These are phyloP conservation scores for Myxozyma vanderwaltii DNA, from an alignment of 805 yeast species.

Conservation along the genomic window DNA sequence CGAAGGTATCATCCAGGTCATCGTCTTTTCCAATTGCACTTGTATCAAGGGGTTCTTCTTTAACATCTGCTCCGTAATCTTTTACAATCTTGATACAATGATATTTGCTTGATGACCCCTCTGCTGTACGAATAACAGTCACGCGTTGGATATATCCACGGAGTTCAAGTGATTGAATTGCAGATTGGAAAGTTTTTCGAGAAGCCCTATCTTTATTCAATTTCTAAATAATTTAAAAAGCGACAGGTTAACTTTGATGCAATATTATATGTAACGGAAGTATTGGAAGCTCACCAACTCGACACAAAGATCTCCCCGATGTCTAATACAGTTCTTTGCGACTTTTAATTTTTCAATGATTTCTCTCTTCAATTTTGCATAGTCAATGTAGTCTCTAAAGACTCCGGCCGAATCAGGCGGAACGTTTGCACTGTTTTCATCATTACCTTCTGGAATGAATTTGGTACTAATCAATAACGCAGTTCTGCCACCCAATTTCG, in stretches of 20 bases:
- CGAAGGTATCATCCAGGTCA: slow-evolving; percentile 38
- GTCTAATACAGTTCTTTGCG: slow-evolving; percentile 43
- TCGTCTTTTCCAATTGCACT: slow-evolving; percentile 35
- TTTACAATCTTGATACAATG: slow-evolving; percentile 43
- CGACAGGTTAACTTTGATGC: not conserved
- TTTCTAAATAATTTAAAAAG: slow-evolving; percentile 24
- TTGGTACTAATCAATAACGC: slow-evolving; percentile 40
- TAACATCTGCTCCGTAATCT: slow-evolving; percentile 20
- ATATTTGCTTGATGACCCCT: slow-evolving; percentile 39
- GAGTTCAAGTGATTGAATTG: slow-evolving; percentile 37
- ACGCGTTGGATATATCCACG: slow-evolving; percentile 40
- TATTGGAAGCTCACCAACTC: slow-evolving; percentile 38
- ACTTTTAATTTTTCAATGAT: slow-evolving; percentile 38
- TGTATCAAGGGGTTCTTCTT: slow-evolving; percentile 35
- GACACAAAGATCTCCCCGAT: slow-evolving; percentile 44
- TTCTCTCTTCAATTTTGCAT: slow-evolving; percentile 30
- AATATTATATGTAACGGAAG: not conserved
- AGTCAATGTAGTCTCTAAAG: slow-evolving; percentile 27
- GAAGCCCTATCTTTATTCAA: slow-evolving; percentile 39
- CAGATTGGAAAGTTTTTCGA: slow-evolving; percentile 33
- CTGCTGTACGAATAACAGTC: slow-evolving; percentile 43
- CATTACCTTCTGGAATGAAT: slow-evolving; percentile 31
- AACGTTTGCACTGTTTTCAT: not conserved
- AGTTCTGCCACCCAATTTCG: slow-evolving; percentile 41
- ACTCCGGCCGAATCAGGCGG: not conserved